These are phyloP conservation scores for Neurospora intermedia DNA, from an alignment of 495 filamentous ascomycete species.

Conservation along the genomic window DNA sequence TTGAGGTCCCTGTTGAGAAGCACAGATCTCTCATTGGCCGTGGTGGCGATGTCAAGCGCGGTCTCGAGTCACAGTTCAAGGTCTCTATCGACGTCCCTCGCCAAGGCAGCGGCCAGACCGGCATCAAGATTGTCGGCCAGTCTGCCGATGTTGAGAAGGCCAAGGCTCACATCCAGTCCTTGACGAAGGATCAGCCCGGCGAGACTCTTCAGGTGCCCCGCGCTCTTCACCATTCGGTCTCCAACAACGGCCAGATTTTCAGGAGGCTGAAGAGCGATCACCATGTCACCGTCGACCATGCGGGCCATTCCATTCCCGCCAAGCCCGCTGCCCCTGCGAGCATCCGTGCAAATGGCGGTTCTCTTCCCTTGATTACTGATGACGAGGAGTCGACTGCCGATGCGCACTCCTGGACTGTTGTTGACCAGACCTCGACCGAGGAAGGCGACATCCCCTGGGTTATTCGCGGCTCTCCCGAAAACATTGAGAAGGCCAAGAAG, in stretches of 20 bases:
- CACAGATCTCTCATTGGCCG: conserved; percentile 87
- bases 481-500: conserved; percentile 65
- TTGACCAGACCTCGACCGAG: conserved; percentile 46
- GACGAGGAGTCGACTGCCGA: conserved; percentile 50
- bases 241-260: conserved; percentile 90
- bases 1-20: conserved; percentile 78
- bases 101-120: conserved; percentile 55
- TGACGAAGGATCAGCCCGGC: conserved; percentile 79
- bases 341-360: conserved; percentile 39
- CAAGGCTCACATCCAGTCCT: conserved; percentile 65
- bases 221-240: conserved; percentile 67
- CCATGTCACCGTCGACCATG: conserved; percentile 83
- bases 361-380: conserved; percentile 84
- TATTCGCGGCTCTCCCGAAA: conserved; percentile 65
- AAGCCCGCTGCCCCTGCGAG: conserved; percentile 42
- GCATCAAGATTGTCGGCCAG: conserved; percentile 74
- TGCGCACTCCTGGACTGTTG: conserved; percentile 68
- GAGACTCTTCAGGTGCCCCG: conserved; percentile 76
- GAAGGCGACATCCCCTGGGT: conserved; percentile 86
- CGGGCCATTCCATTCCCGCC: conserved; percentile 59
- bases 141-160: conserved; percentile 70
- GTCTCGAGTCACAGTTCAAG: conserved; percentile 81
- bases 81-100: conserved; percentile 85
- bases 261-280: conserved; percentile 71
- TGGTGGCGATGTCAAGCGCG: conserved; percentile 72